Base-by-base conservation (phyloP, 768 basidiomycete species). In the Phaffia australis region DNA sequence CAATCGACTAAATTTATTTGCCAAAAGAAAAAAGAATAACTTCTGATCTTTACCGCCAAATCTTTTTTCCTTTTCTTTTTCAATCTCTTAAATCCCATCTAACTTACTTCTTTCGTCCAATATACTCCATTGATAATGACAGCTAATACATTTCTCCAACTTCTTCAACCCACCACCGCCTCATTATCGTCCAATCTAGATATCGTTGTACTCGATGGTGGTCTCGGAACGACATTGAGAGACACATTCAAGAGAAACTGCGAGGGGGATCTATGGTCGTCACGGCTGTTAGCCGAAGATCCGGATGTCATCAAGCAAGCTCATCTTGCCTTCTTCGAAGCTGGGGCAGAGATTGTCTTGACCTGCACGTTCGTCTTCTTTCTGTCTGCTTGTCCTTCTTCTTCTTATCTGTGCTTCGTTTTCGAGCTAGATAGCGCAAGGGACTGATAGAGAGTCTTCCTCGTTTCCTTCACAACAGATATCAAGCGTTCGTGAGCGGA, bases 241-340 rank as follows among this genome's bases (percentile, higher is more conserved):
- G 35, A 42, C 35, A 69, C 57, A 1, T 79, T 82, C 71, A 74
- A 78, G 49, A 65, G 80, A 46, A 76, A 81, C 68, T 81, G 83
- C 55, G 78, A 83, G 0, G 74, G 81, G 46, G 80, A 84, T 1
- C 75, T 90, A 27, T 89, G 88, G 88, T 89, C 87, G 18, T 83
- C 84, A 0, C 80, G 83, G 61, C 80, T 84, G 11, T 76, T 85
- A 15, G 74, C 78, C 18, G 79, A 83, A 35, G 77, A 84, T 49
- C 82, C 83, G 0, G 79, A 80, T 18, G 76, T 78, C 0, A 79
- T 89, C 35, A 68, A 83, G n/a, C 74, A 79, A 8, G 82, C 83
- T 0, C 88, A 89, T 73, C 70, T 81, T 46, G 78, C 79, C 0
- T 90, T 86, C 74, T 73, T 87, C 23, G 76, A 79, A 14, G 84